Conservation (phyloP, 495 filamentous ascomycete species). For the Hyaloscypha variabilis region DNA sequence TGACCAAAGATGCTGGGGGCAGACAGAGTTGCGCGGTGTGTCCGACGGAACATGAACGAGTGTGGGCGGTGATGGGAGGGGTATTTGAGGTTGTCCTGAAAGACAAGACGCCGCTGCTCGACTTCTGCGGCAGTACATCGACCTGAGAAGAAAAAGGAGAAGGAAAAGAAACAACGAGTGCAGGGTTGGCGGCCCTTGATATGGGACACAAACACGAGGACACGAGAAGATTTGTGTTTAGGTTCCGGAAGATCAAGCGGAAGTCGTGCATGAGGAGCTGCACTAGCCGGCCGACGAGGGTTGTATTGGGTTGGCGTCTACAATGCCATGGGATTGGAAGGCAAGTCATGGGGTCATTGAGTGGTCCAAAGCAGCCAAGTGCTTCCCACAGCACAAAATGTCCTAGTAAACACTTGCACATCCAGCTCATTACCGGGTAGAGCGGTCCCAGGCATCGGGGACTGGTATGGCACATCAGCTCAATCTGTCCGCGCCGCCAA, state of each 20-base stretch:
- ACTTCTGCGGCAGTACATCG: background rate
- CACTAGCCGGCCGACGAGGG: background rate
- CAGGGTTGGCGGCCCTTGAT: background rate
- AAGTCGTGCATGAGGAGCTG: background rate
- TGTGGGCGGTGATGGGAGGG: background rate
- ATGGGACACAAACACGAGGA: background rate
- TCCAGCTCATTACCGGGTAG: too few relatives aligned
- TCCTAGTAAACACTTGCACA: too few relatives aligned
- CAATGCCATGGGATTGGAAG: background rate
- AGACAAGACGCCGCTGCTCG: background rate
- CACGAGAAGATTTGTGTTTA: background rate
- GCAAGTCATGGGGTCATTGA: constrained; percentile 12
- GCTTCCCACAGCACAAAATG: too few relatives aligned
- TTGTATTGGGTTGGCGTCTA: background rate
- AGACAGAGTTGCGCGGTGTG: background rate
- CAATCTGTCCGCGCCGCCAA: background rate
- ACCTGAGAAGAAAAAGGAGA: background rate
- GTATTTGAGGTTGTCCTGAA: background rate
- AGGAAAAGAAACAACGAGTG: background rate
- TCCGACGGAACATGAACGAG: background rate
- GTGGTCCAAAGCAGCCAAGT: background rate
- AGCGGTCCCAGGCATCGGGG: too few relatives aligned
- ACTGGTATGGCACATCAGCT: too few relatives aligned
- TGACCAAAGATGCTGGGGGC: background rate
- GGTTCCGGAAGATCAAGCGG: background rate